phyloP scores from a whole-genome alignment of 2,329 filamentous ascomycete species.

The Epichloe bromicola region DNA sequence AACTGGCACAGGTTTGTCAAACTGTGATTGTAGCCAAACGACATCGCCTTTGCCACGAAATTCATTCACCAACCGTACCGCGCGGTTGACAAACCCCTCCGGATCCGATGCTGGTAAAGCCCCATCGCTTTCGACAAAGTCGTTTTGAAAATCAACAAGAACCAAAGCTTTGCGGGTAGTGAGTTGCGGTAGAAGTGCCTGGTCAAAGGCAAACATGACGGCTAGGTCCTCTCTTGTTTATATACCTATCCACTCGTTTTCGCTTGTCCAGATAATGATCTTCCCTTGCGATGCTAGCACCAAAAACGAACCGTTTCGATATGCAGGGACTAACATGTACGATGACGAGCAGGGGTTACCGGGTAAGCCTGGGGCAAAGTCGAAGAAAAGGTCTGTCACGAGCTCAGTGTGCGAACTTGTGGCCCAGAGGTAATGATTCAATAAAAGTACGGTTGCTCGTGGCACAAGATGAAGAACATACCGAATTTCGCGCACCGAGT shows the following conservation, averaged over 20 bases:
- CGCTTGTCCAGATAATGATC: neutral
- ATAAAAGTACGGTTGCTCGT: neutral
- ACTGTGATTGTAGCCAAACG: constrained; percentile 75
- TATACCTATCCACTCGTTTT: neutral
- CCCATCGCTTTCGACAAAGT: constrained; percentile 61
- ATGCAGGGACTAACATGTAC: neutral
- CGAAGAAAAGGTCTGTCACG: neutral
- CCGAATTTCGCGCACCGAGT: neutral
- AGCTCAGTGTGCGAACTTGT: neutral
- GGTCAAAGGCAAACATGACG: constrained; percentile 44
- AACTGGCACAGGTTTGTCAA: constrained; percentile 46
- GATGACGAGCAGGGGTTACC: neutral
- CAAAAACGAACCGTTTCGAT: neutral
- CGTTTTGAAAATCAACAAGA: constrained; percentile 79
- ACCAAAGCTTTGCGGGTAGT: constrained; percentile 58
- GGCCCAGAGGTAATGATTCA: neutral
- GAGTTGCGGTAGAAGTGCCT: constrained; percentile 40
- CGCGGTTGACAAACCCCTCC: constrained; percentile 51
- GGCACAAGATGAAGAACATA: neutral
- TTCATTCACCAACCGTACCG: constrained; percentile 50
- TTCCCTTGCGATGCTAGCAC: neutral
- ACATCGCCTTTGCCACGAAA: constrained; percentile 63
- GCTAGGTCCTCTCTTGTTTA: neutral
- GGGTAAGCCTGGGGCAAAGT: neutral
- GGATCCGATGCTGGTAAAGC: constrained; percentile 53